Conservation (phyloP, 371 early-diverging fungal genomes). For the Nosema muscidifuracis region DNA sequence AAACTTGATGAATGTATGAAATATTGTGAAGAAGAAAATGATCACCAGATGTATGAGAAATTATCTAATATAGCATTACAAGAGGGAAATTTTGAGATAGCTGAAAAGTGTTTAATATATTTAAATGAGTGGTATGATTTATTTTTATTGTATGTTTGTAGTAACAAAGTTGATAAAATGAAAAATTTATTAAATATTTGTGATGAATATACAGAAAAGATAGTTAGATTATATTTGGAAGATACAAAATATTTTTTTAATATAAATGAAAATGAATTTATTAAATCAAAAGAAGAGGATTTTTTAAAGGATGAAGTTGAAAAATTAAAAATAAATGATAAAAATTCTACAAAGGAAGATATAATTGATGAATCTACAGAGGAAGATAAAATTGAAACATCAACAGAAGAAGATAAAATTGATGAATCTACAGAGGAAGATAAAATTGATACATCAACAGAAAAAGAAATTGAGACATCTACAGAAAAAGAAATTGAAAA, state of each 20-base stretch:
- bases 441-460: slow-evolving; percentile 4
- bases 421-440: too few species aligned
- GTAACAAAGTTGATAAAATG: slow-evolving; percentile 50
- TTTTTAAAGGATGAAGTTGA: background rate
- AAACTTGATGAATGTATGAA: slow-evolving; percentile 47
- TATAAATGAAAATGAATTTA: background rate
- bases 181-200: slow-evolving; percentile 13
- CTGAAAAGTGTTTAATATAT: slow-evolving; percentile 52
- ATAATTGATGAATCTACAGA: background rate
- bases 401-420: background rate
- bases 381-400: background rate
- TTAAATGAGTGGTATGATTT: slow-evolving; percentile 42
- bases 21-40: slow-evolving; percentile 24
- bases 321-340: background rate
- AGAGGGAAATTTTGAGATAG: slow-evolving; percentile 35
- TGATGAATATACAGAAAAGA: slow-evolving; percentile 9
- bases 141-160: slow-evolving; percentile 56
- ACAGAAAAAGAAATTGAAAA: slow-evolving; percentile 31
- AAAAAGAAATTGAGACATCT: background rate
- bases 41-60: slow-evolving; percentile 26
- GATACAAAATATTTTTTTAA: slow-evolving; percentile 23
- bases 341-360: background rate
- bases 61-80: slow-evolving; percentile 41
- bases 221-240: slow-evolving; percentile 21
- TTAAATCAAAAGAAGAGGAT: background rate